Base-by-base conservation (phyloP, 2,329 filamentous ascomycete genomes). In the Colletotrichum truncatum region DNA sequence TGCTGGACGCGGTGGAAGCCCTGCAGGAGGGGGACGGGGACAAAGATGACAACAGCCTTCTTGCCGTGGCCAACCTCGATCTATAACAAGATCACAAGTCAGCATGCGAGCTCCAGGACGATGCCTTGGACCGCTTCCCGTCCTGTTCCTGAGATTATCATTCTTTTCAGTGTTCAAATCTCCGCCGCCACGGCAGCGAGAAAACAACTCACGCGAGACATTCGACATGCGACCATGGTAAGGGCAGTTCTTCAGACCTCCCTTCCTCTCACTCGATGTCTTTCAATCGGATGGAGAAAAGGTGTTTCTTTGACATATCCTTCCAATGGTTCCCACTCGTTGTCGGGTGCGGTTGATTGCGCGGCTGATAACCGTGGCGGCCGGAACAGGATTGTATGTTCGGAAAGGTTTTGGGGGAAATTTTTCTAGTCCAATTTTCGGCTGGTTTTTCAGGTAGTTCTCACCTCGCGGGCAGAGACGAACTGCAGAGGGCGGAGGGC, bases 31-130 rank as follows among this genome's bases (percentile, higher is more conserved):
- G 96, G 96, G 84, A 99, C 96, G 83, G 96, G 96, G 89, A 99
- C 96, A 93, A 99, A 99, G 93, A 99, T 97, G 89, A 97, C 95
- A 88, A 99, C 96, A 82, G 96, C 96, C 92, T 98, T 99, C 91
- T 97, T 97, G 91, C 96, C 96, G 89, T 98, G 94, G 89, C 96
- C 96, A 87, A 98, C 95, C 89, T 99, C 96, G 89, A 99, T 96
- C 96, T 99, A 86, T 78, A 82, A 72, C 76, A 87, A 86, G 89
- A 84, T 82, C 73, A 74, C 84, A 86, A 90, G 86, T 91, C 88
- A 91, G 89, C 89, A 88, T 89, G 88, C 89, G 88, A 91, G 86
- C 88, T 91, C 88, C 88, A 89, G 86, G 87, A 87, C 78, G 79
- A 82, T 83, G 84, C 85, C 86, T 85, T 90, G 88, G 88, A 90